Evolutionary conservation across 805 yeast species (phyloP).

Genomic region (Saccharomycopsis capsularis): DNA sequence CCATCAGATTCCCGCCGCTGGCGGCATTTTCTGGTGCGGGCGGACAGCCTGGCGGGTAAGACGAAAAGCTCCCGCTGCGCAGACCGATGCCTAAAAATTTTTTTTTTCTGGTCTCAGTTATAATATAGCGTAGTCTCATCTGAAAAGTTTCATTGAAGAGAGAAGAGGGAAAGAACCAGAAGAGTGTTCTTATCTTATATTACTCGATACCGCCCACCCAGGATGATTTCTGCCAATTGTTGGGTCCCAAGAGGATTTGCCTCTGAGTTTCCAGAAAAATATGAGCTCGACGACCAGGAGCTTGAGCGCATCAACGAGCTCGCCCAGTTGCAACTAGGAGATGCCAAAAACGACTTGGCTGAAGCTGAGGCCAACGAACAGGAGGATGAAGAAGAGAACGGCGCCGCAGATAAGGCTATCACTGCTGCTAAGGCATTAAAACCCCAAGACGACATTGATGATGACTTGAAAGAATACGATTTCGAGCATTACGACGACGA

Average conservation of each 20-base stretch:
- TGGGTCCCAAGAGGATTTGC: constrained; percentile 98
- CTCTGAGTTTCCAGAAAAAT: constrained; percentile 83
- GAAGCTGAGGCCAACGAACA: constrained; percentile 29
- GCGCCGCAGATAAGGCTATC: constrained; percentile 20
- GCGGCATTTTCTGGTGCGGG: too few relatives aligned
- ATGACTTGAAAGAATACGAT: constrained; percentile 82
- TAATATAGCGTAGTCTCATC: too few relatives aligned
- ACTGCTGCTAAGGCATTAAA: constrained; percentile 29
- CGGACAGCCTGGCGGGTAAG: too few relatives aligned
- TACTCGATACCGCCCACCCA: too few relatives aligned
- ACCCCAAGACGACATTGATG: constrained; percentile 60
- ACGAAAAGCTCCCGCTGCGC: too few relatives aligned
- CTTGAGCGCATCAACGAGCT: constrained; percentile 81
- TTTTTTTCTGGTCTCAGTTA: too few relatives aligned
- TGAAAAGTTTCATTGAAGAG: too few relatives aligned
- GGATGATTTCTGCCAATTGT: constrained; percentile 81
- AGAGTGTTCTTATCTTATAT: too few relatives aligned
- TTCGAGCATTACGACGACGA: constrained; percentile 79
- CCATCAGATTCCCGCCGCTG: too few relatives aligned
- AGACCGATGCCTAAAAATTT: too few relatives aligned
- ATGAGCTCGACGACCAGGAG: constrained; percentile 85
- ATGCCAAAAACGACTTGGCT: constrained; percentile 42
- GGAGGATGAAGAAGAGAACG: constrained; percentile 22
- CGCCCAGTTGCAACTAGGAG: constrained; percentile 76
- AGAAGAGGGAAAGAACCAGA: too few relatives aligned